Base-by-base conservation (phyloP, 2,329 filamentous ascomycete genomes). In the Diaporthe humulicola region DNA sequence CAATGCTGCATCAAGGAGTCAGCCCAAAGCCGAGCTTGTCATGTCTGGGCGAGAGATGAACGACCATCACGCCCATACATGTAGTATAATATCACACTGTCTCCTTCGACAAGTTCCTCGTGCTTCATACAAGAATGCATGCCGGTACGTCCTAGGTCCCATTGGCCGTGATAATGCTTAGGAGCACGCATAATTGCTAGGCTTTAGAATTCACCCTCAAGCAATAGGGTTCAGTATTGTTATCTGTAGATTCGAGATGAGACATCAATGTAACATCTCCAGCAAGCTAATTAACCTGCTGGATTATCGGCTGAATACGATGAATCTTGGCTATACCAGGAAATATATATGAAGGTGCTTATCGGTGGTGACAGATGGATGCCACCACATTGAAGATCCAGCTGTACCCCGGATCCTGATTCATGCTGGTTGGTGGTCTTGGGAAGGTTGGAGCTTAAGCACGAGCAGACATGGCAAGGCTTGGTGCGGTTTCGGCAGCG, bases 261-360 rank as follows among this genome's bases (percentile, higher is more conserved):
- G 70, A 71, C 70, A 61, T 38, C 56, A 60, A 72, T 72, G 70
- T 40, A 72, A 72, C 70, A 72, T 25, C 56, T n/a, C 42, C n/a
- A 45, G 38, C 58, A 42, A 61, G 58, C 58, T 61, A 45, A 22
- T 30, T 42, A 36, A 61, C 38, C 7, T 36, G 28, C 14, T 60
- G 42, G 19, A 25, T 72, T 36, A 40, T 61, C 70, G 56, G 22
- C 42, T 22, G 48, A 36, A 61, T 19, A 40, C 33, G 19, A 64
- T 14, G n/a, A 12, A 42, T 17, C 58, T 42, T 61, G 58, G 58
- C 58, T 42, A 61, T 61, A 61, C n/a, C 7, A 42, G 58, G 38
- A 28, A 25, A 4, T 19, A 19, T 45, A 45, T 61, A 30, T 33
- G 8, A 30, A 57, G 30, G 1, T 10, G 19, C 36, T 38, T 14